A percentile compares a stretch with the other conserved stretches of the same genome.
phyloP scores from a whole-genome alignment of 352 stramenopile genomes.

The Phytopythium litorale region DNA sequence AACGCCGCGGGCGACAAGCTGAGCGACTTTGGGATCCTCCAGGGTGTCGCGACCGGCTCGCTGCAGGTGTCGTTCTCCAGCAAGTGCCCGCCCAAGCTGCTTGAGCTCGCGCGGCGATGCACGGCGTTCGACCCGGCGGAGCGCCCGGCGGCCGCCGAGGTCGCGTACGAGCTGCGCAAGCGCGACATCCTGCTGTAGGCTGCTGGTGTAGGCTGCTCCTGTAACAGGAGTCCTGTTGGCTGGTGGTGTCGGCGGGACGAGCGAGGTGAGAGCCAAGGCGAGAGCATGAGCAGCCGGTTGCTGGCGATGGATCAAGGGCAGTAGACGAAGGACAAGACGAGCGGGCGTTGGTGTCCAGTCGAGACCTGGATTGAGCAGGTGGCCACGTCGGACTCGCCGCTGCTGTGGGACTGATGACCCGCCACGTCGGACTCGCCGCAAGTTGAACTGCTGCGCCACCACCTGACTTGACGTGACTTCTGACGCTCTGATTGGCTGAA shows the following conservation, averaged over 20 bases:
- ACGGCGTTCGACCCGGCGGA: conserved; percentile 45
- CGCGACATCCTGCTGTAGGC: conserved; percentile 39
- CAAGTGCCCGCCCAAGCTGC: conserved; percentile 40
- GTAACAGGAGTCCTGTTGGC: too few species aligned
- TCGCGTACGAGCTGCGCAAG: conserved; percentile 61
- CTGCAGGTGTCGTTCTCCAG: conserved; percentile 35
- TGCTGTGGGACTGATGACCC: not conserved
- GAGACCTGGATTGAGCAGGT: too few species aligned
- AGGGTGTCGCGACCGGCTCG: conserved; percentile 41
- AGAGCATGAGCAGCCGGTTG: too few species aligned
- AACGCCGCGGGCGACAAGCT: conserved; percentile 28
- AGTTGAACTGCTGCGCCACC: not conserved
- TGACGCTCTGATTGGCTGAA: not conserved
- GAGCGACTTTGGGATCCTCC: conserved; percentile 56
- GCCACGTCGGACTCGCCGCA: conserved; percentile 1
- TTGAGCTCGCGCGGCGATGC: conserved; percentile 44
- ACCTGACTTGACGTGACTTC: not conserved
- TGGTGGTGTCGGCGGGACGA: too few species aligned
- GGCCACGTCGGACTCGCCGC: not conserved
- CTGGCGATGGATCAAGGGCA: too few species aligned
- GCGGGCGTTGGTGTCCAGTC: too few species aligned
- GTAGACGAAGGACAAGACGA: too few species aligned
- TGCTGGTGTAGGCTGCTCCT: too few species aligned
- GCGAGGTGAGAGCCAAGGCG: too few species aligned
- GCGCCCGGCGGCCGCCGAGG: conserved; percentile 43